Evolutionary conservation across 139 green algal species (phyloP).

Genomic region (Coccomyxa sp.): DNA sequence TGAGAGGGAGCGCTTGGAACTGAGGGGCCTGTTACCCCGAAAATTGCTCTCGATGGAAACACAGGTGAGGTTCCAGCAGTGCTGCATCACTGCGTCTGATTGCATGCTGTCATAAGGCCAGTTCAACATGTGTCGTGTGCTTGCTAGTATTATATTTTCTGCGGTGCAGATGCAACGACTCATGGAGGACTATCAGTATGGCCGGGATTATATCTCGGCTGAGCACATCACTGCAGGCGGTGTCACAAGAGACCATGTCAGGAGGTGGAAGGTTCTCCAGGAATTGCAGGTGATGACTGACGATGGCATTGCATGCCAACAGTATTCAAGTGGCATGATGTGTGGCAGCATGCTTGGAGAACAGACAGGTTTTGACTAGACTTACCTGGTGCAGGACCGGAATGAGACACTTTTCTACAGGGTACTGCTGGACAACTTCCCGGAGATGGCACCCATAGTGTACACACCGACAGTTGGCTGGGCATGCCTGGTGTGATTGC

Average conservation of each 20-base stretch:
- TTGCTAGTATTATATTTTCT: background rate
- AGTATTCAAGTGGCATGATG: background rate
- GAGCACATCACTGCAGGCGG: constrained; percentile 47
- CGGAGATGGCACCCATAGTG: constrained; percentile 85
- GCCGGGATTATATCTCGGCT: constrained; percentile 42
- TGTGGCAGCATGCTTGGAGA: background rate
- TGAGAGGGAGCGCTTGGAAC: constrained; percentile 82
- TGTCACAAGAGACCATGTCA: constrained; percentile 54
- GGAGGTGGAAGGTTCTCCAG: constrained; percentile 69
- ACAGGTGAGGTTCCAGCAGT: constrained; percentile 35
- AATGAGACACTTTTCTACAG: constrained; percentile 96
- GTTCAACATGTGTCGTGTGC: background rate
- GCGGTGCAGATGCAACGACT: constrained; percentile 39
- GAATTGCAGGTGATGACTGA: constrained; percentile 46
- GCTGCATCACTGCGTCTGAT: background rate
- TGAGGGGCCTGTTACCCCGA: constrained; percentile 86
- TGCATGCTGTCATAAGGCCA: background rate
- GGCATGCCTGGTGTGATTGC: constrained; percentile 36
- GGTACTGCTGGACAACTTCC: constrained; percentile 56
- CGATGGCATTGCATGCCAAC: background rate
- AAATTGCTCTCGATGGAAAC: constrained; percentile 47
- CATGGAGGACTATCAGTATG: constrained; percentile 55
- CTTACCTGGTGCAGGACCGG: constrained; percentile 61
- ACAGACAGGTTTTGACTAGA: background rate
- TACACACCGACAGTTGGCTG: constrained; percentile 81